Evolutionary conservation across 2,329 filamentous ascomycete genomes (phyloP).

Genomic region (Phaeoacremonium minimum): DNA sequence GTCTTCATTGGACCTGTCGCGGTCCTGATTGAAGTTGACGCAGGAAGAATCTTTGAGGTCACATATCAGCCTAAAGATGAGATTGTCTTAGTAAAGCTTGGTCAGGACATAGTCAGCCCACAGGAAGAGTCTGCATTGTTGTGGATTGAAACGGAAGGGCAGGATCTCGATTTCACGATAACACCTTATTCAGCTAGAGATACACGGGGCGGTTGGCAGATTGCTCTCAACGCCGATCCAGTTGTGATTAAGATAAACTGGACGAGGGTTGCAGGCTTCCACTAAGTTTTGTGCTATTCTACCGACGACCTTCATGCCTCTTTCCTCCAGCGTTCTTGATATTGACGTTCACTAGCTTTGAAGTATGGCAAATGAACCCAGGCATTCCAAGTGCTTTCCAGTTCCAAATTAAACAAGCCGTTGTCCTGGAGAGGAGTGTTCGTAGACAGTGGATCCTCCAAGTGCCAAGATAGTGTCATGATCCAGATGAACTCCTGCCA

Average conservation of each 20-base stretch:
- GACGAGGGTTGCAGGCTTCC: neutral
- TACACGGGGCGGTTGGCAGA: slow-evolving; percentile 19
- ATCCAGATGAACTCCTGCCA: no score
- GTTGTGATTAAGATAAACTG: slow-evolving; percentile 9
- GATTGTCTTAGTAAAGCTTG: slow-evolving; percentile 21
- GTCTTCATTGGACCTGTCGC: slow-evolving; percentile 44
- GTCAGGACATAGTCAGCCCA: slow-evolving; percentile 20
- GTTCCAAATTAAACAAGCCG: no score
- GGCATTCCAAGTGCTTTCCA: no score
- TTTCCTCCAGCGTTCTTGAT: neutral
- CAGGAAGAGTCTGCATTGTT: slow-evolving; percentile 21
- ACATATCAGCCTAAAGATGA: slow-evolving; percentile 20
- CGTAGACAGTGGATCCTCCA: no score
- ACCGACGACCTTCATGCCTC: neutral
- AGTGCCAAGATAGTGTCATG: no score
- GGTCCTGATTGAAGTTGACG: slow-evolving; percentile 33
- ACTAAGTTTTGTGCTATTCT: neutral
- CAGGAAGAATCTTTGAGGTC: slow-evolving; percentile 34
- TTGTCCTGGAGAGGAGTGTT: no score
- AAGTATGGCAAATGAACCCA: no score
- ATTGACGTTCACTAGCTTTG: no score
- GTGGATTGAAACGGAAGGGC: slow-evolving; percentile 27
- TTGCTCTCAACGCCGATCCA: slow-evolving; percentile 17
- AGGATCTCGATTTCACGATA: slow-evolving; percentile 17
- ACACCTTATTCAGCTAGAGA: slow-evolving; percentile 12